Percentiles rank a stretch among this genome's conserved stretches.
These are phyloP conservation scores for Wickerhamiella slavikovae DNA, from an alignment of 805 yeast genomes.

Conservation along the genomic window DNA sequence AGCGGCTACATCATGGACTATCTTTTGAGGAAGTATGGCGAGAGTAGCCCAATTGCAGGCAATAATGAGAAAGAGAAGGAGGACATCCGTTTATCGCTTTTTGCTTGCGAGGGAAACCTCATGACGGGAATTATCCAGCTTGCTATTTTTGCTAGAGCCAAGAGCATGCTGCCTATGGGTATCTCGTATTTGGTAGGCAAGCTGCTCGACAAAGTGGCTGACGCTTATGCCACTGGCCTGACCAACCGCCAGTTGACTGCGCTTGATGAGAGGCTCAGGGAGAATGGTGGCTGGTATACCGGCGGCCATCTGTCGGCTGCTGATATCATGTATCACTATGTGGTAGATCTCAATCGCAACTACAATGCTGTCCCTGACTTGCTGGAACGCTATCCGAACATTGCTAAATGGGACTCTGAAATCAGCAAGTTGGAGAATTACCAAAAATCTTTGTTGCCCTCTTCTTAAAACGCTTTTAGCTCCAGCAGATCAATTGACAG, in stretches of 20 bases:
- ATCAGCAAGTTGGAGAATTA: no score
- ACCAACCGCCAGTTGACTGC: slow-evolving; percentile 21
- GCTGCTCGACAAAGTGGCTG: slow-evolving; percentile 27
- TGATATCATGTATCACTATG: slow-evolving; percentile 26
- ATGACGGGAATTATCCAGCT: slow-evolving; percentile 27
- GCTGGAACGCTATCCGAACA: slow-evolving; percentile 1
- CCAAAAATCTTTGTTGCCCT: no score
- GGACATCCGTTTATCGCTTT: slow-evolving; percentile 29
- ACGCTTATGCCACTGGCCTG: slow-evolving; percentile 30
- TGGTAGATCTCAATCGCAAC: neutral
- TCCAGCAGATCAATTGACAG: no score
- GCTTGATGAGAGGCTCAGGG: slow-evolving; percentile 23
- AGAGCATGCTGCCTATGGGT: slow-evolving; percentile 7
- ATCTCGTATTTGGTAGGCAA: slow-evolving; percentile 18
- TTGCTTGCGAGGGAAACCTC: slow-evolving; percentile 42
- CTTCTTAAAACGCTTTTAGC: no score
- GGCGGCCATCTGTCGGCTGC: slow-evolving; percentile 40
- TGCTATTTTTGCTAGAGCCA: slow-evolving; percentile 18
- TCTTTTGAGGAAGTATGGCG: slow-evolving; percentile 30
- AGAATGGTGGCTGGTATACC: slow-evolving; percentile 35
- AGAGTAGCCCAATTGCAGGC: slow-evolving; percentile 20
- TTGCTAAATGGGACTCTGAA: slow-evolving; percentile 1
- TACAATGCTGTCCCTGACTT: slow-evolving; percentile 1
- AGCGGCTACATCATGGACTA: slow-evolving; percentile 38
- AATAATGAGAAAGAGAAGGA: slow-evolving; percentile 22